A percentile compares a stretch with the other conserved stretches of the same genome.
phyloP scores from a whole-genome alignment of 169 alveolate genomes.

The Plasmodium gallinaceum region DNA sequence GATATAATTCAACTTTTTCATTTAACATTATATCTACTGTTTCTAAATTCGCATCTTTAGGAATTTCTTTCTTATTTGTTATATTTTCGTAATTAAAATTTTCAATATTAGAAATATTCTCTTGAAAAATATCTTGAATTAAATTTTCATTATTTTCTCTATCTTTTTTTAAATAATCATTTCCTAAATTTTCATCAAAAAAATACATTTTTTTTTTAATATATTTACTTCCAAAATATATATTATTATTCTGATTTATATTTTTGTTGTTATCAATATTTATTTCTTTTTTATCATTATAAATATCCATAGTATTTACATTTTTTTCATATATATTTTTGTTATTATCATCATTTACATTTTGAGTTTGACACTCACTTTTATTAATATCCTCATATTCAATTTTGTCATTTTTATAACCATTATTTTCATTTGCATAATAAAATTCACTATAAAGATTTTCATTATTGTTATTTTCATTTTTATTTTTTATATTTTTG shows the following conservation, averaged over 20 bases:
- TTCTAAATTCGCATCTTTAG: background rate
- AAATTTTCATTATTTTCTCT: background rate
- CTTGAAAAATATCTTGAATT: slow-evolving; percentile 3
- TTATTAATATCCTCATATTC: background rate
- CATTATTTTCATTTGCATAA: background rate
- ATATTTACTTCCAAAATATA: background rate
- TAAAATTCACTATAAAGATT: background rate
- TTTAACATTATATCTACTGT: background rate
- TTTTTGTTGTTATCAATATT: background rate
- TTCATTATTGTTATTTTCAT: background rate
- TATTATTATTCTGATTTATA: background rate
- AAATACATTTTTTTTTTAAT: background rate
- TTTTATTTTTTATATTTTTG: background rate
- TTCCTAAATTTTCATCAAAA: background rate
- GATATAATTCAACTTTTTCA: background rate
- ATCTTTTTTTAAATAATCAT: background rate
- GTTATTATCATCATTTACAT: background rate
- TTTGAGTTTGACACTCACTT: background rate
- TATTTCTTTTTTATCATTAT: background rate
- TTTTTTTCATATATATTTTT: background rate
- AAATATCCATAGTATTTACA: too few relatives aligned
- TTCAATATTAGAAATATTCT: background rate
- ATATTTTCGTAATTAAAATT: background rate
- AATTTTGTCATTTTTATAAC: background rate
- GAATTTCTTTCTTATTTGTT: slow-evolving; percentile 2